Percentiles rank a stretch among this genome's conserved stretches.
phyloP scores from a whole-genome alignment of 2,329 filamentous ascomycete genomes.

The Colletotrichum neosansevieriae region DNA sequence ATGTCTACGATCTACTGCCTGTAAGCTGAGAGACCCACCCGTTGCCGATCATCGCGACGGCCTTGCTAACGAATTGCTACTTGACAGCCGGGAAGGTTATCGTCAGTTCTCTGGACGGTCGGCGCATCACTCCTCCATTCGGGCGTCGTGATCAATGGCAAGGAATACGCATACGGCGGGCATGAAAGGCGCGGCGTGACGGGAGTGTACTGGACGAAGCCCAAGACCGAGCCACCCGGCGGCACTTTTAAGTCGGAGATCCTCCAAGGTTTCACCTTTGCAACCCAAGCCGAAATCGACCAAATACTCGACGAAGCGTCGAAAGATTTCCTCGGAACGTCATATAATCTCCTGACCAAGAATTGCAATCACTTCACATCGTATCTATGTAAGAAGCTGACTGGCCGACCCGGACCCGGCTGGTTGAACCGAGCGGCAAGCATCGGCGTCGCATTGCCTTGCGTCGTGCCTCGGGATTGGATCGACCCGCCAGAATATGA shows the following conservation, averaged over 20 bases:
- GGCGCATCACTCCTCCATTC: conserved; percentile 85
- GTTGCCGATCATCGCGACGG: conserved; percentile 11
- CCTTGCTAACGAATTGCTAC: conserved; percentile 16
- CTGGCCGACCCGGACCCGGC: conserved; percentile 74
- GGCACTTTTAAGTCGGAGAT: conserved; percentile 82
- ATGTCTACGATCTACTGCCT: conserved; percentile 82
- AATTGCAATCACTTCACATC: conserved; percentile 94
- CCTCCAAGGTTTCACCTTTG: conserved; percentile 83
- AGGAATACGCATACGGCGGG: conserved; percentile 88
- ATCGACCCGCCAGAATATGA: conserved; percentile 83
- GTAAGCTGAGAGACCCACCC: conserved; percentile 56
- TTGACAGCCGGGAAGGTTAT: conserved; percentile 76
- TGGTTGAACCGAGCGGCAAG: conserved; percentile 90
- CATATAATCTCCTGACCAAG: conserved; percentile 83
- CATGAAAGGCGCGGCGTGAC: conserved; percentile 78
- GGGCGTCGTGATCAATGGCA: conserved; percentile 82
- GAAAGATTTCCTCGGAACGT: conserved; percentile 78
- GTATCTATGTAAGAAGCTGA: conserved; percentile 79
- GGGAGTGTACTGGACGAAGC: conserved; percentile 86
- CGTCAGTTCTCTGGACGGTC: conserved; percentile 82
- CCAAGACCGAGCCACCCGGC: conserved; percentile 78
- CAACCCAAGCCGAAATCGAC: conserved; percentile 77
- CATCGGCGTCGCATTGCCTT: conserved; percentile 84
- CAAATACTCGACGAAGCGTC: conserved; percentile 76
- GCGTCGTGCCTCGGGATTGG: conserved; percentile 86